Base-by-base conservation (phyloP, 768 basidiomycete genomes). In the Rhodotorula taiwanensis region DNA sequence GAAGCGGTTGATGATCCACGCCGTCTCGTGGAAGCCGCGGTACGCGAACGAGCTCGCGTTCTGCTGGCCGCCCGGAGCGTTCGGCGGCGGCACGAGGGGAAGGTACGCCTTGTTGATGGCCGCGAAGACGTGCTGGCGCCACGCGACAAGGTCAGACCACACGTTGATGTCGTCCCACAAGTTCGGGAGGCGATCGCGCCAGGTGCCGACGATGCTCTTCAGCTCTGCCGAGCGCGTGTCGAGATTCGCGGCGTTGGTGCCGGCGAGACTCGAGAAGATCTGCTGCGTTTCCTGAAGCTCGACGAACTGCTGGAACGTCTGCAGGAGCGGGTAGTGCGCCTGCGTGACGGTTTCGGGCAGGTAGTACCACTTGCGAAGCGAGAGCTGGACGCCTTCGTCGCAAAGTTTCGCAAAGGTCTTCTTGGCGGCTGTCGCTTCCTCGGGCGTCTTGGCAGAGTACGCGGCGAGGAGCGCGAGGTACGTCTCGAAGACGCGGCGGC, bases 1-100 rank as follows among this genome's bases (percentile, higher is more conserved):
- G 73, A 99, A 98, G 21, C 95, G 86, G 75, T 99, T 99, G 79
- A 98, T 97, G 74, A 95, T 98, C 95, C 95, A 99, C 11, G 95
- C 95, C 0, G 92, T 98, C 79, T 99, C 95, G 74, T 99, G 95
- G 75, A 89, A 97, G 13, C 95, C 95, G 54, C 95, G 83, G 74
- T 90, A 98, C 11, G 92, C 94, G 72, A 84, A 88, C 45, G 85
- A 78, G 62, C 81, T 86, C 18, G 81, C 77, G 48, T 79, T 80
- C 45, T 79, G 78, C 25, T 44, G 55, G 7, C 55, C 62, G 20
- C 58, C 62, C 28, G 78, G 76, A 21, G 73, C 74, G 31, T 64
- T 57, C 20, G 64, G 66, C 28, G 72, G 74, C 16, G 78, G 77
- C 59, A 97, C 92, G 50, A 99, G 82, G 15, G 95, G 95, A 50